phyloP scores from a whole-genome alignment of 306 rosid species.

The Sesbania bispinosa region DNA sequence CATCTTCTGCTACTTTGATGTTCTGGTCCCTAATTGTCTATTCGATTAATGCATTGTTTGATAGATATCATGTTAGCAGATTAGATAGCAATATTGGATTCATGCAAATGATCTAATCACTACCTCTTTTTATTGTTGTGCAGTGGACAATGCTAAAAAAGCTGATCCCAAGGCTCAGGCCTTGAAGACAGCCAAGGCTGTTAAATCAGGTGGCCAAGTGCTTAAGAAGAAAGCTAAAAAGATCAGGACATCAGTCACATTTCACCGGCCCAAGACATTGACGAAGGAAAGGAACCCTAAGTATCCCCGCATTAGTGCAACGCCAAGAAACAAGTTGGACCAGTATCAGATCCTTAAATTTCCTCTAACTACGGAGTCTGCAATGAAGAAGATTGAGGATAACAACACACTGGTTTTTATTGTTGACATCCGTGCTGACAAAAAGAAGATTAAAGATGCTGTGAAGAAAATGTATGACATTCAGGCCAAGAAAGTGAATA shows the following conservation, averaged over 20 bases:
- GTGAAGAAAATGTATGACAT: constrained; percentile 94
- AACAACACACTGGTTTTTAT: constrained; percentile 82
- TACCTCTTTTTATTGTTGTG: background rate
- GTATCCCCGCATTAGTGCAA: constrained; percentile 79
- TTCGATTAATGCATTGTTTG: background rate
- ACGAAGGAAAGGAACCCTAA: constrained; percentile 77
- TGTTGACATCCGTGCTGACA: constrained; percentile 83
- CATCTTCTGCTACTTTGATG: background rate
- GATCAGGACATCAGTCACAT: constrained; percentile 80
- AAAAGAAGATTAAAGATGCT: constrained; percentile 82
- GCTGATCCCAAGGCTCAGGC: constrained; percentile 80
- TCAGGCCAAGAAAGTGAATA: constrained; percentile 90
- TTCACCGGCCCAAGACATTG: constrained; percentile 84
- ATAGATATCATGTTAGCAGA: background rate
- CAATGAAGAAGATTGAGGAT: constrained; percentile 94
- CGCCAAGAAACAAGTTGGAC: constrained; percentile 89
- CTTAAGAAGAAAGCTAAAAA: constrained; percentile 80
- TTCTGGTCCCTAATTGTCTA: background rate
- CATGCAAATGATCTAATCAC: background rate
- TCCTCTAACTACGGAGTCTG: constrained; percentile 82
- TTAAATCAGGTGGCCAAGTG: constrained; percentile 61
- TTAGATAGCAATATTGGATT: background rate
- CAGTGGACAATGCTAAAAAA: constrained; percentile 61
- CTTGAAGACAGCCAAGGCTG: constrained; percentile 90
- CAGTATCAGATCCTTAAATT: constrained; percentile 82